Percentiles rank a stretch among this genome's conserved stretches.
phyloP scores from a whole-genome alignment of 495 filamentous ascomycete species.

The Penicillium flavigenum region DNA sequence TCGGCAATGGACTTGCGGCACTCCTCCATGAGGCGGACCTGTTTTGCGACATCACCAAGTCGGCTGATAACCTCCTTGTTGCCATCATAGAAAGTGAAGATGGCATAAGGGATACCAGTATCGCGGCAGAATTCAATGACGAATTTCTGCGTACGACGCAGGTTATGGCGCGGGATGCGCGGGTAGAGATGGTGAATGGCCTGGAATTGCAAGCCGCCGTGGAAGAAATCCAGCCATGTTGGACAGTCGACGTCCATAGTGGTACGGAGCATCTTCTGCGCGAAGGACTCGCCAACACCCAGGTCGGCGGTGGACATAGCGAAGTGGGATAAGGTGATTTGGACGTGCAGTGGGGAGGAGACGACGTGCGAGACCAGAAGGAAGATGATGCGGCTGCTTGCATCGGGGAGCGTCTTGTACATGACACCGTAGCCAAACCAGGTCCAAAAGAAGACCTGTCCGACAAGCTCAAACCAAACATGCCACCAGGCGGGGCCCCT shows the following conservation, averaged over 20 bases:
- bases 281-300: slow-evolving; percentile 83
- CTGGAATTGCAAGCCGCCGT: slow-evolving; percentile 95
- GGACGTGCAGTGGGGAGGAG: slow-evolving; percentile 84
- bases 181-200: slow-evolving; percentile 94
- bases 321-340: slow-evolving; percentile 96
- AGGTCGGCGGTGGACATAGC: slow-evolving; percentile 94
- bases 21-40: slow-evolving; percentile 82
- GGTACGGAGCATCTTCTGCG: slow-evolving; percentile 94
- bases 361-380: slow-evolving; percentile 85
- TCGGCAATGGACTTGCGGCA: slow-evolving; percentile 67
- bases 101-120: slow-evolving; percentile 87
- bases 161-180: slow-evolving; percentile 91
- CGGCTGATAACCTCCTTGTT: slow-evolving; percentile 84
- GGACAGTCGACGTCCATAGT: slow-evolving; percentile 99
- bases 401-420: slow-evolving; percentile 72
- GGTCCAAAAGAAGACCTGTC: slow-evolving; percentile 85
- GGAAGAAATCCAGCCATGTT: slow-evolving; percentile 92
- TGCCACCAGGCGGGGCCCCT: slow-evolving; percentile 89
- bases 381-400: slow-evolving; percentile 68
- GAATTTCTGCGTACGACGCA: slow-evolving; percentile 76
- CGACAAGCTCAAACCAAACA: slow-evolving; percentile 77
- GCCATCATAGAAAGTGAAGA: slow-evolving; percentile 91
- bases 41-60: slow-evolving; percentile 82
- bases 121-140: slow-evolving; percentile 89
- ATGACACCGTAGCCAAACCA: slow-evolving; percentile 90